Conservation (phyloP, 2,329 filamentous ascomycete species). For the Remersonia thermophila region DNA sequence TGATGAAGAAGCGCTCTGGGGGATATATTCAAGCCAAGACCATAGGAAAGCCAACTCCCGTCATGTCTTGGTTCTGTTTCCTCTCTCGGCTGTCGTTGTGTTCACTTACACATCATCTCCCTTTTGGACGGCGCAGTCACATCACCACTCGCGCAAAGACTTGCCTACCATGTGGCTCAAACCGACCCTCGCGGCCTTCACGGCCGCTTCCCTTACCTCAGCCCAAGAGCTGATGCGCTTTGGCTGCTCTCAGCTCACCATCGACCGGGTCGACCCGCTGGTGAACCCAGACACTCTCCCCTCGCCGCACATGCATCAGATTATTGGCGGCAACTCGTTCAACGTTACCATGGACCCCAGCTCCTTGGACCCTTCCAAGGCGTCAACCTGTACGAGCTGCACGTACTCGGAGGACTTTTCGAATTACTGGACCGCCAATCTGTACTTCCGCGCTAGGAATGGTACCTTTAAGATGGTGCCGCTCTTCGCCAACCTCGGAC, state of each 20-base stretch:
- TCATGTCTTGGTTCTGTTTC: too few relatives aligned
- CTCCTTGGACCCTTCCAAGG: neutral
- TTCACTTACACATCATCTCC: too few relatives aligned
- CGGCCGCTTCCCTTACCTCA: too few relatives aligned
- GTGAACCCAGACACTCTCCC: constrained; percentile 12
- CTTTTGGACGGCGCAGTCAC: too few relatives aligned
- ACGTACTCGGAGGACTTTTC: constrained; percentile 22
- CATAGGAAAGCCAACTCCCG: too few relatives aligned
- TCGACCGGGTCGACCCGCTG: constrained; percentile 18
- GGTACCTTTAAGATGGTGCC: constrained; percentile 10
- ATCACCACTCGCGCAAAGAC: too few relatives aligned
- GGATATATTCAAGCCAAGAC: too few relatives aligned
- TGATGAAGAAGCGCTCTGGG: too few relatives aligned
- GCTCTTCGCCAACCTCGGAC: constrained; percentile 7
- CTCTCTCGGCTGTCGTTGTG: too few relatives aligned
- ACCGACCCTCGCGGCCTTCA: too few relatives aligned
- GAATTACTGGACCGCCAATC: constrained; percentile 13
- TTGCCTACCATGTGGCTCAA: too few relatives aligned
- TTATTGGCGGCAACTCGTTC: constrained; percentile 15
- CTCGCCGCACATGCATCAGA: constrained; percentile 14
- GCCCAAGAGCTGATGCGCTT: constrained; percentile 14
- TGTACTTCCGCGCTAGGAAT: constrained; percentile 10
- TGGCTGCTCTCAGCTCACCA: constrained; percentile 16
- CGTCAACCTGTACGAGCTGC: constrained; percentile 12
- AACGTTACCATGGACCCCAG: constrained; percentile 21